A percentile compares a stretch with the other conserved stretches of the same genome.
Evolutionary conservation across 495 filamentous ascomycete genomes (phyloP).

Genomic region (Cairneyella variabilis): DNA sequence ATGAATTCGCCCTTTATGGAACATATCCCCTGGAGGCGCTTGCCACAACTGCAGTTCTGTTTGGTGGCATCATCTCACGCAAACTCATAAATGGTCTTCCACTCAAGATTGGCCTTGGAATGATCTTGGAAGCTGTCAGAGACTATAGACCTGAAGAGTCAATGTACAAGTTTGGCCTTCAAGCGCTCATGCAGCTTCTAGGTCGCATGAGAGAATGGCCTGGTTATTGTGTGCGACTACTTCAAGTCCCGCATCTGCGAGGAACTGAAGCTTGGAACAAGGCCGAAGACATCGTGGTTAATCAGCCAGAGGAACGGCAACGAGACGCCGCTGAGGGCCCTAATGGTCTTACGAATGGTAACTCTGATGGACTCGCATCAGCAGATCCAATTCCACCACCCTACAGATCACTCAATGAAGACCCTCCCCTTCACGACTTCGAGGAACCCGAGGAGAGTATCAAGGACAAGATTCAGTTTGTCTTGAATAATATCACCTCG

Average conservation of each 20-base stretch:
- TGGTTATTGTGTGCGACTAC: slow-evolving; percentile 76
- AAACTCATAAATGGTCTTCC: slow-evolving; percentile 85
- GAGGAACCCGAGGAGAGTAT: slow-evolving; percentile 79
- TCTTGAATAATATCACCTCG: slow-evolving; percentile 91
- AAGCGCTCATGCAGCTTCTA: slow-evolving; percentile 85
- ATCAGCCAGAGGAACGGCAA: slow-evolving; percentile 49
- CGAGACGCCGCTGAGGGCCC: slow-evolving; percentile 36
- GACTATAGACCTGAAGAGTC: slow-evolving; percentile 74
- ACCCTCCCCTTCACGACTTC: slow-evolving; percentile 53
- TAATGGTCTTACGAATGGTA: slow-evolving; percentile 55
- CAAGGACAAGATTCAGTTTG: slow-evolving; percentile 92
- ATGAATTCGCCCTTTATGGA: slow-evolving; percentile 92
- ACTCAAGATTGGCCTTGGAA: slow-evolving; percentile 84
- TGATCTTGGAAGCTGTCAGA: slow-evolving; percentile 92
- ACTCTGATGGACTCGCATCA: slow-evolving; percentile 51
- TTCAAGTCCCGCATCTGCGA: slow-evolving; percentile 75
- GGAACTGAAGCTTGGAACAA: slow-evolving; percentile 79
- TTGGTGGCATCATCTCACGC: slow-evolving; percentile 93
- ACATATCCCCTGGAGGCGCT: slow-evolving; percentile 92
- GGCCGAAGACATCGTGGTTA: slow-evolving; percentile 73
- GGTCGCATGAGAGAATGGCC: slow-evolving; percentile 86
- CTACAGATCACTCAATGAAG: slow-evolving; percentile 74
- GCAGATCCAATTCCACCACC: slow-evolving; percentile 50
- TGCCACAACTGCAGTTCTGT: slow-evolving; percentile 91
- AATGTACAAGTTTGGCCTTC: slow-evolving; percentile 99